A percentile compares a stretch with the other conserved stretches of the same genome.
These are phyloP conservation scores for Hanseniaspora hatyaiensis DNA, from an alignment of 805 yeast species.

Conservation along the genomic window DNA sequence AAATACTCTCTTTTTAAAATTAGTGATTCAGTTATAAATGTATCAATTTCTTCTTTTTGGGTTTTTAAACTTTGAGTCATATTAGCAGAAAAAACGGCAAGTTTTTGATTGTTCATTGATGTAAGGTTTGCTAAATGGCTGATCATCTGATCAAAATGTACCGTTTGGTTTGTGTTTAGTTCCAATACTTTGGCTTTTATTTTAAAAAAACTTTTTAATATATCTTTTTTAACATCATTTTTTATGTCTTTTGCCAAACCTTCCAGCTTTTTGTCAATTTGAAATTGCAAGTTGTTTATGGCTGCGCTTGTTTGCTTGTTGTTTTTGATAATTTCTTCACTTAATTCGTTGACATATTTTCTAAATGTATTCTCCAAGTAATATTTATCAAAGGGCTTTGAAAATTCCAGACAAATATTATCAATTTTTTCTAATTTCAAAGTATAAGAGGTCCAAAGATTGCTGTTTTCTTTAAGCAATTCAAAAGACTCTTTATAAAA, in stretches of 20 bases:
- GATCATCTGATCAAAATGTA: background rate
- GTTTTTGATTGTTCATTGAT: background rate
- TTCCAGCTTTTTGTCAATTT: background rate
- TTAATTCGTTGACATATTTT: background rate
- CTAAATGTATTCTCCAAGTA: constrained; percentile 3
- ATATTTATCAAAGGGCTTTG: constrained; percentile 3
- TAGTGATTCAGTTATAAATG: background rate
- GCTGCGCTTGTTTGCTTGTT: background rate
- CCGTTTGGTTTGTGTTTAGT: too few species aligned
- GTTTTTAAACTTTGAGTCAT: background rate
- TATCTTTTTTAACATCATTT: background rate
- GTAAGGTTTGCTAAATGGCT: background rate
- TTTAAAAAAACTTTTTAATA: too few species aligned
- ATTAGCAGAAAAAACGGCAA: background rate
- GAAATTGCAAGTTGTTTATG: background rate
- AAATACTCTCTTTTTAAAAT: constrained; percentile 1
- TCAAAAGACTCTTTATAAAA: constrained; percentile 1
- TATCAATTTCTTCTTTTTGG: constrained; percentile 1
- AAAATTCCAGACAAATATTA: background rate
- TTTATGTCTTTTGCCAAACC: background rate
- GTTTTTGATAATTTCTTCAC: background rate
- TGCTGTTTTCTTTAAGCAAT: constrained; percentile 1
- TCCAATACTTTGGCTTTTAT: too few species aligned
- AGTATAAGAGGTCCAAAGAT: constrained; percentile 7
- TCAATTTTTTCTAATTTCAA: constrained; percentile 3